These are phyloP conservation scores for Poa pratensis DNA, from an alignment of 176 grass and related monocot genomes.

Conservation along the genomic window DNA sequence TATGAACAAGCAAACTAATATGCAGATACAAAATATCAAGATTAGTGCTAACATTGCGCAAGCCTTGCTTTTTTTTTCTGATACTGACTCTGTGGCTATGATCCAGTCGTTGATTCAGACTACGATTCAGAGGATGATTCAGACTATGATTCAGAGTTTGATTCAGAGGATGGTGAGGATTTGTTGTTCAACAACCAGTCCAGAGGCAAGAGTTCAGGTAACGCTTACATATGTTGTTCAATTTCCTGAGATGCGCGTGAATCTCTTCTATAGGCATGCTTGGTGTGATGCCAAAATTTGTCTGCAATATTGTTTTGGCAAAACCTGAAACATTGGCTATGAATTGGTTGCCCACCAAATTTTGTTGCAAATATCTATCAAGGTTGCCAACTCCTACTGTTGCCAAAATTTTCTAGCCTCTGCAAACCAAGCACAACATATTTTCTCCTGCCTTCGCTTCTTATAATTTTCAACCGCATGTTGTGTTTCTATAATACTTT, in stretches of 20 bases:
- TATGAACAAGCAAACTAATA: no score
- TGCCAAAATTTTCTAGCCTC: no score
- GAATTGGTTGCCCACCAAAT: background rate
- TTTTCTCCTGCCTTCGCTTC: background rate
- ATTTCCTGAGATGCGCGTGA: constrained; percentile 19
- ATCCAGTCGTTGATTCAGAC: constrained; percentile 13
- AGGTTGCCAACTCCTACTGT: background rate
- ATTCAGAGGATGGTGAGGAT: constrained; percentile 65
- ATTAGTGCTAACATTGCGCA: no score
- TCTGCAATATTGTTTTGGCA: background rate
- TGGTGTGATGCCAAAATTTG: background rate
- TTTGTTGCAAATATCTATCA: background rate
- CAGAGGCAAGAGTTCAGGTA: constrained; percentile 73
- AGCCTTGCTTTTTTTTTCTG: background rate
- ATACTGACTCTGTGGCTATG: background rate
- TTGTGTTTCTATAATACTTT: background rate
- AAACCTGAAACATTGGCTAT: background rate
- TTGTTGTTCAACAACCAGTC: constrained; percentile 43
- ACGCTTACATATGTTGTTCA: constrained; percentile 17
- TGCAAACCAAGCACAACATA: background rate
- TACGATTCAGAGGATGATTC: constrained; percentile 64
- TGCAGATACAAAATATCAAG: no score
- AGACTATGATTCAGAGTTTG: constrained; percentile 45
- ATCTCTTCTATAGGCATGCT: background rate
- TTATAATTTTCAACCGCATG: background rate